A percentile compares a stretch with the other conserved stretches of the same genome.
phyloP scores from a whole-genome alignment of 305 asterid genomes.

The Euphrasia arctica region DNA sequence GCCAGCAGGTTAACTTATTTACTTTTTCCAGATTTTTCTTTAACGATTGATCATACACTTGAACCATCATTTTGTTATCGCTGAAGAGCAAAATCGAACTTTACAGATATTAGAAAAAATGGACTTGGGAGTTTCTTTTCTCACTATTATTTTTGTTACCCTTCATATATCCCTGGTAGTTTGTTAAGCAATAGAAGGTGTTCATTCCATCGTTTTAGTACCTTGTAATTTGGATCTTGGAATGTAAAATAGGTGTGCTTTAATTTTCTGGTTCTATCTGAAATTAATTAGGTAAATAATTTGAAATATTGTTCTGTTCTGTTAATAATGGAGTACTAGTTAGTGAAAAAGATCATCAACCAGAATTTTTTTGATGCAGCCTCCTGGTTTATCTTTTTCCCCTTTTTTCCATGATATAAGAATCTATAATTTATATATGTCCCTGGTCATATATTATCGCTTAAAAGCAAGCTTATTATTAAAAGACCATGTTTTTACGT shows the following conservation, averaged over 20 bases:
- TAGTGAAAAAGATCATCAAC: background rate
- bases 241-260: background rate
- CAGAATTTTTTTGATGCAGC: background rate
- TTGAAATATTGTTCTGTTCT: constrained; percentile 1
- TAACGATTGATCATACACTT: background rate
- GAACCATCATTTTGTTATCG: too few relatives aligned
- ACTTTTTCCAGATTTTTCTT: background rate
- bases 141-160: too few relatives aligned
- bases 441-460: constrained; percentile 4
- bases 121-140: background rate
- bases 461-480: background rate
- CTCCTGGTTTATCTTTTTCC: constrained; percentile 1
- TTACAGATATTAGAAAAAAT: background rate
- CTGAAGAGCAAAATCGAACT: background rate
- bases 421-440: constrained; percentile 8
- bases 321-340: background rate
- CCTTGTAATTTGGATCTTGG: background rate
- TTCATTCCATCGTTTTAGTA: too few relatives aligned
- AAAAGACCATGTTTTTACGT: background rate
- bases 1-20: constrained; percentile 56
- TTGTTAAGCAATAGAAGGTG: too few relatives aligned
- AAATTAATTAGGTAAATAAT: background rate
- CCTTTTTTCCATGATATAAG: background rate
- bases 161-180: too few relatives aligned
- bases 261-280: background rate